phyloP scores from a whole-genome alignment of 2,329 filamentous ascomycete genomes.

The Colletotrichum lindemuthianum region DNA sequence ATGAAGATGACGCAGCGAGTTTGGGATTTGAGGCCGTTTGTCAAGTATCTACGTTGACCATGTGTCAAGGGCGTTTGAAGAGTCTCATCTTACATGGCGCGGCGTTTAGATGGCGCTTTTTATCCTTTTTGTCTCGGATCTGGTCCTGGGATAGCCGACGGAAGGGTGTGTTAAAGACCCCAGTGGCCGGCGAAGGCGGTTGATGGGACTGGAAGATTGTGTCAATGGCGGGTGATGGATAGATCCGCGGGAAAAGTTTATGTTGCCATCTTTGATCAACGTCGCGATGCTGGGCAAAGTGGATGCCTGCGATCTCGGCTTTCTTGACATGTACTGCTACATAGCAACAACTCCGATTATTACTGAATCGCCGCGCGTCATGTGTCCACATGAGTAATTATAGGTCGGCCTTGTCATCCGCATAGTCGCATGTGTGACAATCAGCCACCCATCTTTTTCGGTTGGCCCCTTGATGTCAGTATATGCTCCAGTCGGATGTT shows the following conservation, averaged over 20 bases:
- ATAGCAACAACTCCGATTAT: constrained; percentile 19
- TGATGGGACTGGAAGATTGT: not conserved
- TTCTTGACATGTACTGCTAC: constrained; percentile 24
- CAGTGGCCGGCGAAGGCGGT: not conserved
- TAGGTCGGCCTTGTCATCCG: not conserved
- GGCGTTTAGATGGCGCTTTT: constrained; percentile 25
- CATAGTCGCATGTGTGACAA: too few species aligned
- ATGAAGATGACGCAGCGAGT: constrained; percentile 34
- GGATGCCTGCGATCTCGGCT: constrained; percentile 21
- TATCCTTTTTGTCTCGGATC: not conserved
- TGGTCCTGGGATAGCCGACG: not conserved
- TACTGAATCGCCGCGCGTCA: not conserved
- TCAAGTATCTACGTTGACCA: constrained; percentile 21
- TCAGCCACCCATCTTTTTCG: too few species aligned
- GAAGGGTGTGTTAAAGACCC: not conserved
- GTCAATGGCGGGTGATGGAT: not conserved
- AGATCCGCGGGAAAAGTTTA: constrained; percentile 1
- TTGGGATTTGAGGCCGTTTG: constrained; percentile 24
- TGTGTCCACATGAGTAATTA: not conserved
- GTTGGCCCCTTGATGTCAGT: too few species aligned
- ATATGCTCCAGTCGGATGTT: too few species aligned
- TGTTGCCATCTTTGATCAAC: constrained; percentile 8
- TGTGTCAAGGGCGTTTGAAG: constrained; percentile 9
- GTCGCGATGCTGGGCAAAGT: constrained; percentile 15
- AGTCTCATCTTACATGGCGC: constrained; percentile 2